phyloP scores from a whole-genome alignment of 768 basidiomycete genomes.

The Tylopilus felleus region DNA sequence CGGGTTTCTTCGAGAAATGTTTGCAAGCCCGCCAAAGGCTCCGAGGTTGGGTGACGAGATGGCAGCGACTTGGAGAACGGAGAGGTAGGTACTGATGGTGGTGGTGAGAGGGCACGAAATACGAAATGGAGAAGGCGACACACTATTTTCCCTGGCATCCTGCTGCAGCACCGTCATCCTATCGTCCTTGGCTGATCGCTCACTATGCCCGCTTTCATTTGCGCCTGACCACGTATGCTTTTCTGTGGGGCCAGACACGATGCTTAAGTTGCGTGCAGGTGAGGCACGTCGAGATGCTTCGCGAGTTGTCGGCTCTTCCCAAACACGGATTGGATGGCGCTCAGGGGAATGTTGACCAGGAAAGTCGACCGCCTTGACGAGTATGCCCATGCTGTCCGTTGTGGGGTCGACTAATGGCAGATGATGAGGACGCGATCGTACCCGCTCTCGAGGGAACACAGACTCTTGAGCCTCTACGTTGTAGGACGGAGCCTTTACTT shows the following conservation, averaged over 20 bases:
- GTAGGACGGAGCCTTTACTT: neutral
- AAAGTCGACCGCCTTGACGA: neutral
- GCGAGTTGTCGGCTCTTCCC: slow-evolving; percentile 20
- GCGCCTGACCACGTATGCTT: neutral
- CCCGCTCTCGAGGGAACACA: slow-evolving; percentile 1
- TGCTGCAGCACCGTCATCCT: neutral
- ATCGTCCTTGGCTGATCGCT: neutral
- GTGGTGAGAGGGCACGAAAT: slow-evolving; percentile 3
- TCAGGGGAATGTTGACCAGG: slow-evolving; percentile 4
- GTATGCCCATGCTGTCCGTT: neutral
- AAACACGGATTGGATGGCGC: slow-evolving; percentile 27
- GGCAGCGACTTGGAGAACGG: neutral
- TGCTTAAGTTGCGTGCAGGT: slow-evolving; percentile 1
- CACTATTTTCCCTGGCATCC: slow-evolving; percentile 9
- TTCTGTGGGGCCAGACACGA: neutral
- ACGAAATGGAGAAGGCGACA: neutral
- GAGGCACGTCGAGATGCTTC: slow-evolving; percentile 15
- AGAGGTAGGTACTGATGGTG: slow-evolving; percentile 1
- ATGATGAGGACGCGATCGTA: slow-evolving; percentile 5
- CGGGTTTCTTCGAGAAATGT: neutral
- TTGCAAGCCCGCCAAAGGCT: neutral
- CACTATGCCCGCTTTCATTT: neutral
- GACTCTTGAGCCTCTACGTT: slow-evolving; percentile 6
- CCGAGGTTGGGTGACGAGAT: neutral
- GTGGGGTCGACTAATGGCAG: neutral